Percentiles rank a stretch among this genome's conserved stretches.
Evolutionary conservation across 2,329 filamentous ascomycete species (phyloP).

Genomic region (Bipolaris gigantea): DNA sequence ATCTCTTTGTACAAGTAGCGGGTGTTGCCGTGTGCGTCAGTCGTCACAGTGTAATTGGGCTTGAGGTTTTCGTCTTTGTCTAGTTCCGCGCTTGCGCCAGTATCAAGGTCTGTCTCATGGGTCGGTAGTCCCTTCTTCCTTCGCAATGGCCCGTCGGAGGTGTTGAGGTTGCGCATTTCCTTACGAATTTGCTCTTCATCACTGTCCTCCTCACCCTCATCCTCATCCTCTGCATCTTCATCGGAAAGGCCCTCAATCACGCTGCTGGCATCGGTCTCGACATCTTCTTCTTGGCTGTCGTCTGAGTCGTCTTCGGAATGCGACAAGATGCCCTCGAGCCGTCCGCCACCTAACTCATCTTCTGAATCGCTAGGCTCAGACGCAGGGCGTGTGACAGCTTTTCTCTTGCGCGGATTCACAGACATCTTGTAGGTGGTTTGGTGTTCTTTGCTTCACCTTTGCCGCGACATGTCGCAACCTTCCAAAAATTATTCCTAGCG

Average conservation of each 20-base stretch:
- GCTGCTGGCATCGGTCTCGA: slow-evolving; percentile 37
- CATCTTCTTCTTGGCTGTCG: slow-evolving; percentile 26
- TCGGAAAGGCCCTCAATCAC: slow-evolving; percentile 38
- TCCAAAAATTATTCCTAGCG: slow-evolving; percentile 23
- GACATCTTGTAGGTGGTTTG: slow-evolving; percentile 28
- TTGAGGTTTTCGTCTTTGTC: slow-evolving; percentile 39
- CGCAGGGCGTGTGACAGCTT: slow-evolving; percentile 46
- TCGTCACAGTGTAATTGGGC: slow-evolving; percentile 64
- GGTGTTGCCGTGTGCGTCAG: slow-evolving; percentile 85
- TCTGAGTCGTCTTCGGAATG: slow-evolving; percentile 47
- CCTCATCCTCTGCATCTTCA: slow-evolving; percentile 37
- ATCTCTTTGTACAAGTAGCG: slow-evolving; percentile 94
- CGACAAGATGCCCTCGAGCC: slow-evolving; percentile 48
- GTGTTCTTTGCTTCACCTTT: slow-evolving; percentile 6
- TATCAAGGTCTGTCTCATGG: slow-evolving; percentile 21
- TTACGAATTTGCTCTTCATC: slow-evolving; percentile 49
- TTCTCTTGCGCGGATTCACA: slow-evolving; percentile 55
- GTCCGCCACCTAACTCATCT: slow-evolving; percentile 43
- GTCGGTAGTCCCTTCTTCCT: slow-evolving; percentile 20
- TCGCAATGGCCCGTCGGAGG: slow-evolving; percentile 28
- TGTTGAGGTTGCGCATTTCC: slow-evolving; percentile 50
- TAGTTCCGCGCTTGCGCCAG: slow-evolving; percentile 26
- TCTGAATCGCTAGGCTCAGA: slow-evolving; percentile 34
- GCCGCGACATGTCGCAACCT: slow-evolving; percentile 8
- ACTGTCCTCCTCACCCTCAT: slow-evolving; percentile 42